Evolutionary conservation across 192 early-diverging fungal species (phyloP).

Genomic region (Pilaira anomala): DNA sequence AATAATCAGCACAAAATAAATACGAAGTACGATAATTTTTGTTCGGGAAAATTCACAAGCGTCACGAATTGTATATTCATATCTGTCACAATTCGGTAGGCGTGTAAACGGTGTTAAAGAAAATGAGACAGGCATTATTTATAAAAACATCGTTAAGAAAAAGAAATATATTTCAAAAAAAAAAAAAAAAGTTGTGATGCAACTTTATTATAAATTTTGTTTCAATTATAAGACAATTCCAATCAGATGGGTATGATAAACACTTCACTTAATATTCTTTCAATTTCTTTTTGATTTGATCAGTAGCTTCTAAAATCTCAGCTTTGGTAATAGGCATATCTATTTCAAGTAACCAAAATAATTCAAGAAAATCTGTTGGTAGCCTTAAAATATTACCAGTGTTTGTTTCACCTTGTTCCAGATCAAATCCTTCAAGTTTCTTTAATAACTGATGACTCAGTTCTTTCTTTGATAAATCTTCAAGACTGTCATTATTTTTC

Average conservation of each 20-base stretch:
- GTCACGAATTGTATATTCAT: not conserved
- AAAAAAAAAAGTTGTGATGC: too few relatives aligned
- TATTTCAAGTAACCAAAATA: constrained; percentile 14
- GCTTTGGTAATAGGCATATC: not conserved
- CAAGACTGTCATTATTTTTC: not conserved
- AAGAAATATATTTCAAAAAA: too few relatives aligned
- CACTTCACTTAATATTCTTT: too few relatives aligned
- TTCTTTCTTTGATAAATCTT: not conserved
- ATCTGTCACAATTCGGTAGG: not conserved
- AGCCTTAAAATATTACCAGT: not conserved
- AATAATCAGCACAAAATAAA: constrained; percentile 2
- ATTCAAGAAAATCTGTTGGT: constrained; percentile 1
- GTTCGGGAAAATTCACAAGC: not conserved
- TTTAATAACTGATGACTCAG: not conserved
- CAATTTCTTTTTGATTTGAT: constrained; percentile 5
- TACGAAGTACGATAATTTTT: constrained; percentile 1
- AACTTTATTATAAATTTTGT: too few relatives aligned
- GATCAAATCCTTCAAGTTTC: not conserved
- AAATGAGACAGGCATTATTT: not conserved
- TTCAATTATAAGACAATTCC: too few relatives aligned
- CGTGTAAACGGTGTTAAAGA: not conserved
- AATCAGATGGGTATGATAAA: too few relatives aligned
- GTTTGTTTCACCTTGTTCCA: not conserved
- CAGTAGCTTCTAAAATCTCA: not conserved
- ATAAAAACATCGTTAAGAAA: not conserved